Base-by-base conservation (phyloP, 805 yeast species). In the Lachancea nothofagi region DNA sequence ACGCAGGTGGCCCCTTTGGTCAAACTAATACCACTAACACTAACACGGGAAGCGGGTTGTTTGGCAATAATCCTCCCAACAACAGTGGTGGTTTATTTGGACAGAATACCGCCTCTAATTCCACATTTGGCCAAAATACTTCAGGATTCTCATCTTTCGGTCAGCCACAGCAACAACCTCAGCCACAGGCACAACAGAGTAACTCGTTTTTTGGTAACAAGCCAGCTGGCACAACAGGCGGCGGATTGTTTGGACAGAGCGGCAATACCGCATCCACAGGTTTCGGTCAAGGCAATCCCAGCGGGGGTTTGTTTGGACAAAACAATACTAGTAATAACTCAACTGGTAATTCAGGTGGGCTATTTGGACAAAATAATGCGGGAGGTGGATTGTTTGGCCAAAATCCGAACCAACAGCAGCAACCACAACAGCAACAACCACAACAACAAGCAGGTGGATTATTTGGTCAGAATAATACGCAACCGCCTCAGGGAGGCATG, bases 211-310 rank as follows among this genome's bases (percentile, higher is more conserved):
- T 20, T 34, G 44, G 13, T 18, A 36, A 36, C 32, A 78, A 29
- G 36, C 50, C 38, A 5, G 32, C 43, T 46, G 44, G 45, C 49
- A 24, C 25, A 21, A 31, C 34, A 6, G 41, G 48, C 9, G 47
- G 51, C 14, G 74, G 75, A 3, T 51, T 73, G 40, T 75, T 75
- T 51, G 75, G 75, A 21, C 60, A 57, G 24, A 49, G 52, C 38
- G 44, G 38, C 29, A 54, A 49, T 45, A 58, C 46, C 45, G 45
- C 50, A 9, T 15, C 59, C 10, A 42, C 45, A 19, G 58, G 54
- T 25, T 67, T 73, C 59, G 75, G 76, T 26, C 50, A 65, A 39
- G 45, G 53, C 9, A 31, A 58, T 54, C 4, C 33, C 14, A 24
- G 37, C 20, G 64, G 64, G 5, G 57, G 61, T 1, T 38, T 58